Conservation (phyloP, 148 eudicot species). For the Vaccinium corymbosum region DNA sequence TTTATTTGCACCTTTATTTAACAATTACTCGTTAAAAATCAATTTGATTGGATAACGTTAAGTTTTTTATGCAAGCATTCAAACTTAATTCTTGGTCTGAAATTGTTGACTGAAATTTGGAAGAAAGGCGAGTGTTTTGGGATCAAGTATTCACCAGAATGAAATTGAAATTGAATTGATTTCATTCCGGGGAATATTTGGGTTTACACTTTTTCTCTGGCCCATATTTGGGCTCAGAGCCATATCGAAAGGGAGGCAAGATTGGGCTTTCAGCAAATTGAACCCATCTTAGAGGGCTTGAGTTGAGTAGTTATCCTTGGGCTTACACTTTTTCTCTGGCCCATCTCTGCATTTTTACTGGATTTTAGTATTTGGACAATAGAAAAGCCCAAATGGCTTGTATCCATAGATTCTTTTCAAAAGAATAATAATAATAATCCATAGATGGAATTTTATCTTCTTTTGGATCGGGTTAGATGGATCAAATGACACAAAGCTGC, state of each 20-base stretch:
- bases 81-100: background rate
- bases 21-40: background rate
- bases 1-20: background rate
- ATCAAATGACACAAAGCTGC: background rate
- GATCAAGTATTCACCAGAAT: background rate
- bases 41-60: background rate
- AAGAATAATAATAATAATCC: too few relatives aligned
- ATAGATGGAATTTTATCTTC: too few relatives aligned
- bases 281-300: background rate
- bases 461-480: too few relatives aligned
- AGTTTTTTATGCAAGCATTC: background rate
- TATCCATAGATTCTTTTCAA: too few relatives aligned
- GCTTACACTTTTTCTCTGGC: background rate
- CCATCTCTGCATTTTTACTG: background rate
- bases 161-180: background rate
- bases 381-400: background rate
- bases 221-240: too few relatives aligned
- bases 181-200: too few relatives aligned
- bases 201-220: too few relatives aligned
- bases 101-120: background rate
- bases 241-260: background rate
- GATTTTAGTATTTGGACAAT: background rate
- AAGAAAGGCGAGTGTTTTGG: background rate
- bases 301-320: background rate
- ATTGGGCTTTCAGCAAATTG: background rate